Evolutionary conservation across 164 flowering plant species (phyloP).

Genomic region (Stephania cephalantha): DNA sequence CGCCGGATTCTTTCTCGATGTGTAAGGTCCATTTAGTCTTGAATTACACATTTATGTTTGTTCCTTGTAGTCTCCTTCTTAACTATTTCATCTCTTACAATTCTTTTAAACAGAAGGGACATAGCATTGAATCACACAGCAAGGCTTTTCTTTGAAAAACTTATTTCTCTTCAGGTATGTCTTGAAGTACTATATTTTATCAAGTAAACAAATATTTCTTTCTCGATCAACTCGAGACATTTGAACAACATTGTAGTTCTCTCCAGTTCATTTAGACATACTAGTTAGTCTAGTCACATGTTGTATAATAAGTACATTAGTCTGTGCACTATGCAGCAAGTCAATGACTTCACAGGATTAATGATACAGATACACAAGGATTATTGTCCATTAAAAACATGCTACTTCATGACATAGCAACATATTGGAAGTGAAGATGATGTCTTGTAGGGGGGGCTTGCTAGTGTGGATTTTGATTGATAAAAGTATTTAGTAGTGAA

Average conservation of each 20-base stretch:
- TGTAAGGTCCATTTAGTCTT: constrained; percentile 36
- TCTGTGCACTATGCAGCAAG: too few relatives aligned
- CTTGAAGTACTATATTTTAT: not conserved
- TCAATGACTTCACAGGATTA: too few relatives aligned
- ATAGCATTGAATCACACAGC: constrained; percentile 42
- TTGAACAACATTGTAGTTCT: not conserved
- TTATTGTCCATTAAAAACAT: too few relatives aligned
- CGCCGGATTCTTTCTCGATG: constrained; percentile 87
- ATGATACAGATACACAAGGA: too few relatives aligned
- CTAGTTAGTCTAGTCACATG: too few relatives aligned
- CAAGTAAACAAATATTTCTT: not conserved
- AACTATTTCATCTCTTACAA: not conserved
- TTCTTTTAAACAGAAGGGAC: constrained; percentile 51
- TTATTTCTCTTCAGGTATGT: constrained; percentile 69
- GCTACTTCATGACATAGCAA: too few relatives aligned
- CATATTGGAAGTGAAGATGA: too few relatives aligned
- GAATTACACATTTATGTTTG: not conserved
- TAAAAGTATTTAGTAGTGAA: too few relatives aligned
- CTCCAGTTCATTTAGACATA: too few relatives aligned
- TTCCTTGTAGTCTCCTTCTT: not conserved
- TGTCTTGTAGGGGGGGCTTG: too few relatives aligned
- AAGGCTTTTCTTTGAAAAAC: constrained; percentile 42
- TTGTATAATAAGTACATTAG: too few relatives aligned
- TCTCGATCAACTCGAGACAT: not conserved
- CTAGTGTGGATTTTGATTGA: too few relatives aligned